phyloP scores from a whole-genome alignment of 148 eudicot species.

The Rhododendron williamsianum region DNA sequence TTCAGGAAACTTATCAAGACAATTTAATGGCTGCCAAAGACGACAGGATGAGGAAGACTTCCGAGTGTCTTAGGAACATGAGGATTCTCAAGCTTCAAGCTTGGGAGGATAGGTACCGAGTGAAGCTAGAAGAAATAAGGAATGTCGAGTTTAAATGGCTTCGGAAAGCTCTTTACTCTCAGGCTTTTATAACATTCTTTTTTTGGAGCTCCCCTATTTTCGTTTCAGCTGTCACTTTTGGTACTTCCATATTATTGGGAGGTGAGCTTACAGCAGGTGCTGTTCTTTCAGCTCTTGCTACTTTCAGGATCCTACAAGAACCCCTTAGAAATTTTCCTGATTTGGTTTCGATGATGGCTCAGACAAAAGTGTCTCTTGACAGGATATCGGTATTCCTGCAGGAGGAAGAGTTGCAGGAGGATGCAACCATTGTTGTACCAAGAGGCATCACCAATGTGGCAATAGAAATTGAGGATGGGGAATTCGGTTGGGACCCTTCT shows the following conservation, averaged over 20 bases:
- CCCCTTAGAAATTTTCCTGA: constrained; percentile 85
- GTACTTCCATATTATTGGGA: constrained; percentile 69
- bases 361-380: constrained; percentile 86
- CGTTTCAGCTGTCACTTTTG: constrained; percentile 81
- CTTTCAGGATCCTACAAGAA: constrained; percentile 86
- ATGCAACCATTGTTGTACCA: constrained; percentile 53
- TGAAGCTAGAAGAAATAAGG: constrained; percentile 65
- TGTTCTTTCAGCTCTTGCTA: constrained; percentile 85
- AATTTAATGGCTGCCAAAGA: constrained; percentile 87
- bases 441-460: constrained; percentile 54
- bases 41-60: constrained; percentile 83
- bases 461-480: constrained; percentile 65
- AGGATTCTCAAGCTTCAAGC: constrained; percentile 86
- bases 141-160: constrained; percentile 78
- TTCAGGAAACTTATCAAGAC: constrained; percentile 79
- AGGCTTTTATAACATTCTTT: constrained; percentile 69
- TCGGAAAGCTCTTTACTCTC: constrained; percentile 72
- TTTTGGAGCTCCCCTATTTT: constrained; percentile 95
- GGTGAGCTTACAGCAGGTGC: constrained; percentile 71
- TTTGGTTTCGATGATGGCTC: constrained; percentile 83
- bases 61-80: constrained; percentile 84
- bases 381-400: constrained; percentile 62
- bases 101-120: constrained; percentile 85
- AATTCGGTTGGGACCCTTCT: constrained; percentile 71
- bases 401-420: constrained; percentile 71